Percentiles rank a stretch among this genome's conserved stretches.
These are phyloP conservation scores for Aureobasidium lini DNA, from an alignment of 2,329 filamentous ascomycete genomes.

Conservation along the genomic window DNA sequence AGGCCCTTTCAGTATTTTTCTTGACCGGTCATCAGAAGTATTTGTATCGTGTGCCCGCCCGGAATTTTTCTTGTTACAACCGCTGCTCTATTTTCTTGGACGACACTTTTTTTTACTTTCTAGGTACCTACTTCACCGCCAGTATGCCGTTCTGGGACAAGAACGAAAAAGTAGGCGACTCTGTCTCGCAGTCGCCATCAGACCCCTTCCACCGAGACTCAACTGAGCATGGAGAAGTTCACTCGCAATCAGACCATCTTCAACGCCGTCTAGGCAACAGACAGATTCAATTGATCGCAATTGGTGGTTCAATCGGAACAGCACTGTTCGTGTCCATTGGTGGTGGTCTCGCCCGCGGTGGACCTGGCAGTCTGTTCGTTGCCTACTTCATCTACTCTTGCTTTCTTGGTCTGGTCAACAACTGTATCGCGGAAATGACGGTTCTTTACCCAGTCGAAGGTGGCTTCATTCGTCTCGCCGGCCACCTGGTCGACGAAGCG, in stretches of 20 bases:
- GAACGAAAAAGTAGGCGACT: constrained; percentile 5
- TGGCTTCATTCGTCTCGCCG: constrained; percentile 54
- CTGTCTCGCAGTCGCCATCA: neutral
- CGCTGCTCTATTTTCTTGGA: neutral
- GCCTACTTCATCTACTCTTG: constrained; percentile 50
- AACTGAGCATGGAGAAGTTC: constrained; percentile 20
- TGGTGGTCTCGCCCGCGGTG: constrained; percentile 42
- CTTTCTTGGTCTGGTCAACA: constrained; percentile 55
- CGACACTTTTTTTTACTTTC: neutral
- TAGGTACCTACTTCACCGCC: neutral
- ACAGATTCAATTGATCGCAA: constrained; percentile 27
- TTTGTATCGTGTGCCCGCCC: constrained; percentile 2
- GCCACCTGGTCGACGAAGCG: constrained; percentile 55
- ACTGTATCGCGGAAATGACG: constrained; percentile 58
- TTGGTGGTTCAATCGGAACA: constrained; percentile 23
- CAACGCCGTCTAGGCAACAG: constrained; percentile 47
- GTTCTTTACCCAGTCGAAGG: constrained; percentile 54
- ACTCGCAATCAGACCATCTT: constrained; percentile 29
- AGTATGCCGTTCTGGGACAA: constrained; percentile 12
- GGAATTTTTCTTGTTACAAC: neutral
- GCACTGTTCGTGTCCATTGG: constrained; percentile 43
- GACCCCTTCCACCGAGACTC: neutral
- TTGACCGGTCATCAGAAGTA: neutral
- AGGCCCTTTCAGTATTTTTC: constrained; percentile 1
- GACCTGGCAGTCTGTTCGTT: constrained; percentile 48